phyloP scores from a whole-genome alignment of 1,284 basidiomycete species.

The Ceratobasidium sp. region DNA sequence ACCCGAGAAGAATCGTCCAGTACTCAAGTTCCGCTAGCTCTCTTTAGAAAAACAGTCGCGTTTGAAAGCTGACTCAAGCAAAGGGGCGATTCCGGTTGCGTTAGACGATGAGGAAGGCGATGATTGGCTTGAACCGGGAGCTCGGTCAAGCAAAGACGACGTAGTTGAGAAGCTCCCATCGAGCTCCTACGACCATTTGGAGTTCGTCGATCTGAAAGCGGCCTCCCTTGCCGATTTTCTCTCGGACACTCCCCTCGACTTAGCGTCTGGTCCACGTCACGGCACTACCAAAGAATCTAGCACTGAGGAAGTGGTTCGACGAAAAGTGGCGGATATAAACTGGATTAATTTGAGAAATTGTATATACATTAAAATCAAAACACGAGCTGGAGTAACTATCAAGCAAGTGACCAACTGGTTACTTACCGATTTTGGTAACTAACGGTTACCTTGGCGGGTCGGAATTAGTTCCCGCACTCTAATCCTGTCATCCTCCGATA shows the following conservation, averaged over 20 bases:
- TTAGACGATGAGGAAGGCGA: background rate
- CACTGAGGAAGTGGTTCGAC: background rate
- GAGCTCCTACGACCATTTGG: background rate
- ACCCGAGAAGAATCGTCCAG: background rate
- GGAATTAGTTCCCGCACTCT: conserved; percentile 18
- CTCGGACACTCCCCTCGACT: background rate
- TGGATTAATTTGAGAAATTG: background rate
- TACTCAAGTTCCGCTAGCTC: conserved; percentile 8
- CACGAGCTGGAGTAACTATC: background rate
- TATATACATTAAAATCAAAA: background rate
- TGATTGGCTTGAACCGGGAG: background rate
- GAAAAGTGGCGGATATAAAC: background rate
- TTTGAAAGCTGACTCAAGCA: background rate
- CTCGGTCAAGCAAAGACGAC: background rate
- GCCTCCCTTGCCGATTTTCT: background rate
- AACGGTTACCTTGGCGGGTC: background rate
- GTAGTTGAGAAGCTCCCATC: background rate
- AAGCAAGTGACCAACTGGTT: background rate
- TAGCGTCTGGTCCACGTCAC: background rate
- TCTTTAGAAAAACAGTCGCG: background rate
- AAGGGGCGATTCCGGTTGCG: background rate
- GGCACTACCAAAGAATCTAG: background rate
- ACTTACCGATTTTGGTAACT: conserved; percentile 26
- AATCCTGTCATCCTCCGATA: too few relatives aligned
- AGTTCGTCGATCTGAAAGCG: conserved; percentile 4